Percentiles rank a stretch among this genome's conserved stretches.
These are phyloP conservation scores for Cladochytrium replicatum DNA, from an alignment of 192 early-diverging fungal genomes.

Conservation along the genomic window DNA sequence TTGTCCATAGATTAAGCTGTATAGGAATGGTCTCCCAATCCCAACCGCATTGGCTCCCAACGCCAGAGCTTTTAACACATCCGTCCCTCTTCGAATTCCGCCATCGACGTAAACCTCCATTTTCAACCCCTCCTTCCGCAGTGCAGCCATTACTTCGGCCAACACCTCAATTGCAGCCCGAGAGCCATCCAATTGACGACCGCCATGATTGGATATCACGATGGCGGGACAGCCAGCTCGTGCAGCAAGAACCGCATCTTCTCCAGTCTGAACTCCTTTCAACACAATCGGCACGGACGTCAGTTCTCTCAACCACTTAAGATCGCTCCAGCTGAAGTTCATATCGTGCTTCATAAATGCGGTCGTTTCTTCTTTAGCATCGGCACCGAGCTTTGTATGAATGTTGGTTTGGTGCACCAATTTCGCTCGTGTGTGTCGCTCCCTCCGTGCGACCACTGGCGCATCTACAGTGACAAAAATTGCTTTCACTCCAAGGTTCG, in stretches of 20 bases:
- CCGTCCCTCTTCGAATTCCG: slow-evolving; percentile 73
- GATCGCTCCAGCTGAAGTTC: slow-evolving; percentile 4
- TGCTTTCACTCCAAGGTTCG: slow-evolving; percentile 61
- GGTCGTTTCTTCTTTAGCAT: neutral
- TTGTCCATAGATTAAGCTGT: slow-evolving; percentile 53
- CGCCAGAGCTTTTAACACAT: slow-evolving; percentile 82
- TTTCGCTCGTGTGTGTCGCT: neutral
- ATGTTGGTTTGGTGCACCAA: slow-evolving; percentile 36
- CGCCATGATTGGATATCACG: slow-evolving; percentile 17
- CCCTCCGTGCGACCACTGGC: slow-evolving; percentile 40
- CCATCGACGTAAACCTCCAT: slow-evolving; percentile 42
- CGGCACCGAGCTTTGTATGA: neutral
- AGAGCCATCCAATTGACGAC: slow-evolving; percentile 13
- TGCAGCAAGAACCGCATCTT: slow-evolving; percentile 14
- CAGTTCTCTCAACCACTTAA: slow-evolving; percentile 2
- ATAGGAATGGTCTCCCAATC: slow-evolving; percentile 49
- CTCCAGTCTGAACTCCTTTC: slow-evolving; percentile 14
- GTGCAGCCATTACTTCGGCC: neutral
- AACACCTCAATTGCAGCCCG: slow-evolving; percentile 6
- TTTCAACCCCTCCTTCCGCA: neutral
- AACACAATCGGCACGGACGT: neutral
- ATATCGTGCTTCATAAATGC: slow-evolving; percentile 6
- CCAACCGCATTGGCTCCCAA: slow-evolving; percentile 76
- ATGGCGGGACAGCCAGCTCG: neutral
- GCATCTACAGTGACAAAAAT: slow-evolving; percentile 47